A percentile compares a stretch with the other conserved stretches of the same genome.
Evolutionary conservation across 2,329 filamentous ascomycete species (phyloP).

Genomic region (Aureobasidium leucospermi): DNA sequence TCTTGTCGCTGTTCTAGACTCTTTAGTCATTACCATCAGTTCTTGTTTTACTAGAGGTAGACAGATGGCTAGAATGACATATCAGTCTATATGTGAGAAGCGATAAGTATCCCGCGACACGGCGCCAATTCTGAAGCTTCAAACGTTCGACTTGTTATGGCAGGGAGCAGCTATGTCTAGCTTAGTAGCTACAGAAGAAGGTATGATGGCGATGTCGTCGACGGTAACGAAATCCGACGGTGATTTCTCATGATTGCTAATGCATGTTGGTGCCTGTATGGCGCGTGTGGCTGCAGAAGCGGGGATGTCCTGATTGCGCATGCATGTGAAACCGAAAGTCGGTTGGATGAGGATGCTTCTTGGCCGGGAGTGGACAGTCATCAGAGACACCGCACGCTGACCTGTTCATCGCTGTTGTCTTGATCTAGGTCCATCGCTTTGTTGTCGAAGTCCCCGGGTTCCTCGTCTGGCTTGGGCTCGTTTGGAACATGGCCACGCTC

Average conservation of each 20-base stretch:
- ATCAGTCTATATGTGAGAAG: not conserved
- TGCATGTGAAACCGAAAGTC: slow-evolving; percentile 5
- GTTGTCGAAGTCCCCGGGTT: not conserved
- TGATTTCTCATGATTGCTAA: not conserved
- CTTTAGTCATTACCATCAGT: not conserved
- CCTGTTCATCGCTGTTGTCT: not conserved
- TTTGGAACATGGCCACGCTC: not conserved
- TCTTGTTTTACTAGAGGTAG: not conserved
- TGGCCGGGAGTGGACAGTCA: slow-evolving; percentile 1
- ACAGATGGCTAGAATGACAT: not conserved
- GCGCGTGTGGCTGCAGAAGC: slow-evolving; percentile 11
- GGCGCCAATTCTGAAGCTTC: not conserved
- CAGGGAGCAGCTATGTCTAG: not conserved
- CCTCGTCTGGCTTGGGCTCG: not conserved
- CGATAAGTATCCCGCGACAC: not conserved
- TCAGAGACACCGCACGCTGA: not conserved
- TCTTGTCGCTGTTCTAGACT: not conserved
- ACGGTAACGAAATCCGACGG: not conserved
- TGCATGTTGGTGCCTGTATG: not conserved
- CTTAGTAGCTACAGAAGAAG: not conserved
- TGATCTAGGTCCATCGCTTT: not conserved
- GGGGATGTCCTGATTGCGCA: slow-evolving; percentile 12
- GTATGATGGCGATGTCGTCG: not conserved
- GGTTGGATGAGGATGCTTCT: not conserved
- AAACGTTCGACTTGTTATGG: not conserved